Percentiles rank a stretch among this genome's conserved stretches.
These are phyloP conservation scores for Tetradesmus obliquus DNA, from an alignment of 139 green algal species.

Conservation along the genomic window DNA sequence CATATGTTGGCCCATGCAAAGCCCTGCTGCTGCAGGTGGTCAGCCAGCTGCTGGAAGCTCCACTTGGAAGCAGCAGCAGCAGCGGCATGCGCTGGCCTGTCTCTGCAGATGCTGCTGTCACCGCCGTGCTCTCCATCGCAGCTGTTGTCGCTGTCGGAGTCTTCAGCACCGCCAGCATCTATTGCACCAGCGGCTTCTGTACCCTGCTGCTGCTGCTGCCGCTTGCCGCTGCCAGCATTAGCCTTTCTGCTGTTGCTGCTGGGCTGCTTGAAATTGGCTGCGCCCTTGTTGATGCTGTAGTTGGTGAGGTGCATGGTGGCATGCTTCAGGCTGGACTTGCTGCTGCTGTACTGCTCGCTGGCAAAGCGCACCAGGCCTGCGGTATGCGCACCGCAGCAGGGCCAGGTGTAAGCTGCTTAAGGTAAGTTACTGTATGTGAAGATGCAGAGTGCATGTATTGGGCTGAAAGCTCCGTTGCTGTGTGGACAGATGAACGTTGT, in stretches of 20 bases:
- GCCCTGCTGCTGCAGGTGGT: conserved; percentile 45
- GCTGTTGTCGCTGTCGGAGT: background rate
- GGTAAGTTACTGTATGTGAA: background rate
- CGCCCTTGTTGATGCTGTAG: conserved; percentile 77
- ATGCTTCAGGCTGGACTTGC: conserved; percentile 56
- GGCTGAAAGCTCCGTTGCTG: too few relatives aligned
- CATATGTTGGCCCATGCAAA: conserved; percentile 31
- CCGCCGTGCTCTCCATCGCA: background rate
- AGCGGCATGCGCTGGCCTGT: background rate
- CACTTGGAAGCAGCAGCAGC: conserved; percentile 49
- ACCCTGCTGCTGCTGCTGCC: background rate
- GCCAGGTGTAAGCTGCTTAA: background rate
- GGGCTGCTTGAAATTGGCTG: conserved; percentile 36
- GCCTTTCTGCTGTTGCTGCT: background rate
- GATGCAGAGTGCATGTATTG: too few relatives aligned
- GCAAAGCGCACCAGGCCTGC: conserved; percentile 82
- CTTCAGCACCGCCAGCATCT: background rate
- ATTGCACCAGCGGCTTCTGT: too few relatives aligned
- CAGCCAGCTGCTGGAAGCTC: conserved; percentile 52
- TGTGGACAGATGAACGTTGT: too few relatives aligned
- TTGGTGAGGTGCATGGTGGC: conserved; percentile 82
- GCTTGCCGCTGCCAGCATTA: background rate
- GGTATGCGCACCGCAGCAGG: background rate
- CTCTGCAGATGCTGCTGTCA: background rate
- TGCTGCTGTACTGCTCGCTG: conserved; percentile 67